Percentiles rank a stretch among this genome's conserved stretches.
phyloP scores from a whole-genome alignment of 352 stramenopile species.

The Globisporangium apiculatum region DNA sequence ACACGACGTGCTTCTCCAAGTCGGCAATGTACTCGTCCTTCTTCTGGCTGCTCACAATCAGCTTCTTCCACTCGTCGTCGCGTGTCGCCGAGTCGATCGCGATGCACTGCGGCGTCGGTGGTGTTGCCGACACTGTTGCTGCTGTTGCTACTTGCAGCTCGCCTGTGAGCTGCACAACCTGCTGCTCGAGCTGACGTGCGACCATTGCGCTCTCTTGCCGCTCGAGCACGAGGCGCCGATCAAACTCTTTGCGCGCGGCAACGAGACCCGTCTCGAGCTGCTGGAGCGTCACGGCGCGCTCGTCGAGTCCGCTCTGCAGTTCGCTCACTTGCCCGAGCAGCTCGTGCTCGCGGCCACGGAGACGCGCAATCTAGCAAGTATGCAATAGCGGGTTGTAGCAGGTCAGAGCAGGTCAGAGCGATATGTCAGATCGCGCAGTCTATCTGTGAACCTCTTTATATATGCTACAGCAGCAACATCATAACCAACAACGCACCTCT shows the following conservation, averaged over 20 bases:
- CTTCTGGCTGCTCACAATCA: slow-evolving; percentile 63
- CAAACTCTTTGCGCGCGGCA: slow-evolving; percentile 66
- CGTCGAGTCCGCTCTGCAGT: slow-evolving; percentile 27
- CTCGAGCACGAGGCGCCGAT: slow-evolving; percentile 49
- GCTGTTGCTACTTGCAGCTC: slow-evolving; percentile 11
- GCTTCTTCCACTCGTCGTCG: slow-evolving; percentile 63
- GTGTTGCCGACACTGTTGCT: slow-evolving; percentile 14
- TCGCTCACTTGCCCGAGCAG: slow-evolving; percentile 31
- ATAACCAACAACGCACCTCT: slow-evolving; percentile 22
- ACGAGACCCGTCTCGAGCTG: slow-evolving; percentile 59
- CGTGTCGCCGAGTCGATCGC: slow-evolving; percentile 26
- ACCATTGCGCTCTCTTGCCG: slow-evolving; percentile 31
- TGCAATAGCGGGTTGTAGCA: neutral
- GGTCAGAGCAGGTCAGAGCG: too few species aligned
- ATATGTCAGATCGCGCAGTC: too few species aligned
- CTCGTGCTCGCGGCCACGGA: slow-evolving; percentile 38
- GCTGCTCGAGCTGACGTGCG: slow-evolving; percentile 26
- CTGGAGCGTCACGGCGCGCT: slow-evolving; percentile 36
- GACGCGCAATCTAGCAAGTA: slow-evolving; percentile 8
- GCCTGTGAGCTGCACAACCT: slow-evolving; percentile 20
- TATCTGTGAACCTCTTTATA: too few species aligned
- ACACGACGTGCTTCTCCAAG: slow-evolving; percentile 78
- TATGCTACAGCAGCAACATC: too few species aligned
- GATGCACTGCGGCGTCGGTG: slow-evolving; percentile 10
- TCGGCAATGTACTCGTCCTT: slow-evolving; percentile 82